Evolutionary conservation across 208 protist genomes (phyloP).

Genomic region (Crithidia brevicula): DNA sequence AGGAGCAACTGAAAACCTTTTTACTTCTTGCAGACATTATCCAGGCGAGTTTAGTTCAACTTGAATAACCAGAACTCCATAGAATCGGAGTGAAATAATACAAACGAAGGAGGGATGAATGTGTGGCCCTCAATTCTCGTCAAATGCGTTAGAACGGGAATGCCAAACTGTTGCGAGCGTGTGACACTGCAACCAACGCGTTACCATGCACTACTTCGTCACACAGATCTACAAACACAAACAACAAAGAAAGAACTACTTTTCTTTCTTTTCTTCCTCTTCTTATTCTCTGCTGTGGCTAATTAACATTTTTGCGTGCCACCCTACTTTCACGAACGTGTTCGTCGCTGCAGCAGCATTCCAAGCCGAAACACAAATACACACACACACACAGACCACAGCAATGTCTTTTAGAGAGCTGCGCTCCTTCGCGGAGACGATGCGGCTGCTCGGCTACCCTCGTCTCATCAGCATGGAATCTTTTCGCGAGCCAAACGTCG

Average conservation of each 20-base stretch:
- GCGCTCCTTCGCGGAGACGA: constrained; percentile 95
- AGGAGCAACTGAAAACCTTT: too few relatives aligned
- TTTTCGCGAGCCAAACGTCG: constrained; percentile 96
- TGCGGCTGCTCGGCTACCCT: constrained; percentile 95
- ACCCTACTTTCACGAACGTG: too few relatives aligned
- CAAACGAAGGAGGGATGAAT: too few relatives aligned
- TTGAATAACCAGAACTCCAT: too few relatives aligned
- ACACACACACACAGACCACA: not conserved
- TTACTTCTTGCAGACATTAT: too few relatives aligned
- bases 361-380: not conserved
- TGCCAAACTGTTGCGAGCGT: too few relatives aligned
- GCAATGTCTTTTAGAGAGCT: constrained; percentile 94
- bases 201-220: not conserved
- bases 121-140: too few relatives aligned
- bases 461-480: constrained; percentile 97
- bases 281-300: not conserved
- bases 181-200: not conserved
- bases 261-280: not conserved
- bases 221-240: not conserved
- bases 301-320: too few relatives aligned
- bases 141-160: too few relatives aligned
- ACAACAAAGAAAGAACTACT: not conserved
- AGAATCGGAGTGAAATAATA: too few relatives aligned
- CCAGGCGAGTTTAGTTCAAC: too few relatives aligned
- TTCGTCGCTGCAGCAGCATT: too few relatives aligned